phyloP scores from a whole-genome alignment of 495 filamentous ascomycete genomes.

The Aspergillus affinis region DNA sequence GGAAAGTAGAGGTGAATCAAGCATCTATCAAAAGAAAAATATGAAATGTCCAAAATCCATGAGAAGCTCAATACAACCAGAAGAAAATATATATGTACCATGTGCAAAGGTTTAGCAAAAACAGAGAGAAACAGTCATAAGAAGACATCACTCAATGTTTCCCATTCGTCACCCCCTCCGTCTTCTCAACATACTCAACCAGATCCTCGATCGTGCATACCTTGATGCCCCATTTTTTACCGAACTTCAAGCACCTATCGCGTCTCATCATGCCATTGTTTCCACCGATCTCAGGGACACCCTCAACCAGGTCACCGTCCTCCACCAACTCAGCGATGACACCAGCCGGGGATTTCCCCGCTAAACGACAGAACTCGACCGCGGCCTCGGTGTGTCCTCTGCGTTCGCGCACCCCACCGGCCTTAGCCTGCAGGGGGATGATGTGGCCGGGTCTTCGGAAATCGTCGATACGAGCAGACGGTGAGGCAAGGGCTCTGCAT shows the following conservation, averaged over 20 bases:
- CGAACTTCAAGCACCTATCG: slow-evolving; percentile 88
- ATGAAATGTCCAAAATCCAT: not conserved
- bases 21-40: not conserved
- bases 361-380: slow-evolving; percentile 79
- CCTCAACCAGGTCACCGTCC: slow-evolving; percentile 66
- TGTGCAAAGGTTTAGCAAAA: slow-evolving; percentile 13
- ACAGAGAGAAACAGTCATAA: slow-evolving; percentile 16
- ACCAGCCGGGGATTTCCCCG: slow-evolving; percentile 70
- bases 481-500: slow-evolving; percentile 74
- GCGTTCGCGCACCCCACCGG: slow-evolving; percentile 77
- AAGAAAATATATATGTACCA: slow-evolving; percentile 1
- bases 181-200: slow-evolving; percentile 71
- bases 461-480: slow-evolving; percentile 49
- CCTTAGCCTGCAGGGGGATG: slow-evolving; percentile 76
- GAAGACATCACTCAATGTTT: slow-evolving; percentile 27
- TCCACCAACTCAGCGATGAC: slow-evolving; percentile 89
- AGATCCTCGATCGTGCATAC: slow-evolving; percentile 95
- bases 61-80: not conserved
- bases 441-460: slow-evolving; percentile 90
- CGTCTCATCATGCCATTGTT: slow-evolving; percentile 87
- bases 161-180: slow-evolving; percentile 40
- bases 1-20: no score
- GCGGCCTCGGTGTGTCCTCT: slow-evolving; percentile 91
- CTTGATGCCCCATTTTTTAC: slow-evolving; percentile 81
- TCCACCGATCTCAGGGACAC: slow-evolving; percentile 52